Percentiles rank a stretch among this genome's conserved stretches.
phyloP scores from a whole-genome alignment of 129 eudicot genomes.

The Flaveria linearis region DNA sequence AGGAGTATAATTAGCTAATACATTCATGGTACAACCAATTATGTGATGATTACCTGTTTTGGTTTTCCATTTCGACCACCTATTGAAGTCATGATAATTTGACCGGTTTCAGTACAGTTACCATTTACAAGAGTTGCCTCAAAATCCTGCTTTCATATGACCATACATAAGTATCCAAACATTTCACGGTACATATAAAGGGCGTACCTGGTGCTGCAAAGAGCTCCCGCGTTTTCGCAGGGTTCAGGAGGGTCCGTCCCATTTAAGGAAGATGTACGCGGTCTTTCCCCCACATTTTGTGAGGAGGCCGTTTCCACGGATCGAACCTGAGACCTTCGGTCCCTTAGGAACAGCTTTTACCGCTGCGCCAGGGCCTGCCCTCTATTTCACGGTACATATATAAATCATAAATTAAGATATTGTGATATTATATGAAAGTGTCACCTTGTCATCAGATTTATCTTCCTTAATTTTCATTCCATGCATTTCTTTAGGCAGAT shows the following conservation, averaged over 20 bases:
- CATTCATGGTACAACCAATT: background rate
- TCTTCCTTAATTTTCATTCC: slow-evolving; percentile 67
- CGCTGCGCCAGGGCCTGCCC: no score
- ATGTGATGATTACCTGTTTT: slow-evolving; percentile 64
- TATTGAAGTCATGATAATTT: slow-evolving; percentile 69
- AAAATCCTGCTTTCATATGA: slow-evolving; percentile 56
- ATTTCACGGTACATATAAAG: background rate
- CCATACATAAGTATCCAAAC: slow-evolving; percentile 7
- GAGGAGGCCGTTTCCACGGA: no score
- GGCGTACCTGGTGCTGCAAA: no score
- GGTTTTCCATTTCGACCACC: slow-evolving; percentile 90
- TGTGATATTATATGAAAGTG: background rate
- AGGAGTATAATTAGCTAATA: slow-evolving; percentile 4
- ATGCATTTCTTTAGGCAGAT: slow-evolving; percentile 69
- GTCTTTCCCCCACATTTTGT: no score
- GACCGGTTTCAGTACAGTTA: slow-evolving; percentile 85
- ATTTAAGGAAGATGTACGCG: no score
- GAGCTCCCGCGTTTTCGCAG: no score
- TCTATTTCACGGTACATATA: background rate
- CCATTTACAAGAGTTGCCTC: slow-evolving; percentile 84
- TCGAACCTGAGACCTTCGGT: no score
- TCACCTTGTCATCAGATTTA: slow-evolving; percentile 58
- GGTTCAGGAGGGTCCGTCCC: no score
- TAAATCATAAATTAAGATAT: background rate
- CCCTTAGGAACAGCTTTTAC: no score